phyloP scores from a whole-genome alignment of 805 yeast genomes.

The Candida vaughaniae region DNA sequence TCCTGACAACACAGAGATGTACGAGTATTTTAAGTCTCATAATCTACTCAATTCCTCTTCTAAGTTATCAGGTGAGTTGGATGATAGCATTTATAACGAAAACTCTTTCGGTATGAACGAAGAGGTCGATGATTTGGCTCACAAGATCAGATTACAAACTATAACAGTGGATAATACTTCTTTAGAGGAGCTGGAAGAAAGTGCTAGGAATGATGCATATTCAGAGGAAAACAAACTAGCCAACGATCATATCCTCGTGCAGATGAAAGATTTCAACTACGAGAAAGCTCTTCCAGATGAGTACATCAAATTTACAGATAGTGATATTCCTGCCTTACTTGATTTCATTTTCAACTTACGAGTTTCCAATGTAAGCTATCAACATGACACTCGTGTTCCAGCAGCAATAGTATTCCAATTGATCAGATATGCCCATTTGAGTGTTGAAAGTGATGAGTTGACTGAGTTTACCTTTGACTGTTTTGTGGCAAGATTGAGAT shows the following conservation, averaged over 20 bases:
- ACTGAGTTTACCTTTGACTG: conserved; percentile 60
- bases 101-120: conserved; percentile 25
- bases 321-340: conserved; percentile 49
- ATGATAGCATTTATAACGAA: conserved; percentile 8
- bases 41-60: conserved; percentile 26
- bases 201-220: conserved; percentile 15
- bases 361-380: conserved; percentile 33
- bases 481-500: conserved; percentile 59
- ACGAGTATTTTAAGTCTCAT: conserved; percentile 58
- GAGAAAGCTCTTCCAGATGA: conserved; percentile 55
- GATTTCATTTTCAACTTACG: conserved; percentile 49
- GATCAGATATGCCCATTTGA: conserved; percentile 63
- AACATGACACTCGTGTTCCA: conserved; percentile 55
- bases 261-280: conserved; percentile 51
- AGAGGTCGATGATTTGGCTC: conserved; percentile 34
- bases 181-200: conserved; percentile 13
- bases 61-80: conserved; percentile 9
- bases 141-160: conserved; percentile 32
- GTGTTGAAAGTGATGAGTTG: conserved; percentile 52
- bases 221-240: conserved; percentile 30
- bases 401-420: conserved; percentile 71
- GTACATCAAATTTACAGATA: conserved; percentile 60
- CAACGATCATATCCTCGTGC: conserved; percentile 26
- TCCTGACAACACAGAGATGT: conserved; percentile 52
- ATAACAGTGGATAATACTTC: conserved; percentile 20